A percentile compares a stretch with the other conserved stretches of the same genome.
Conservation (phyloP, 2,329 filamentous ascomycete genomes). For the Cordyceps militaris region DNA sequence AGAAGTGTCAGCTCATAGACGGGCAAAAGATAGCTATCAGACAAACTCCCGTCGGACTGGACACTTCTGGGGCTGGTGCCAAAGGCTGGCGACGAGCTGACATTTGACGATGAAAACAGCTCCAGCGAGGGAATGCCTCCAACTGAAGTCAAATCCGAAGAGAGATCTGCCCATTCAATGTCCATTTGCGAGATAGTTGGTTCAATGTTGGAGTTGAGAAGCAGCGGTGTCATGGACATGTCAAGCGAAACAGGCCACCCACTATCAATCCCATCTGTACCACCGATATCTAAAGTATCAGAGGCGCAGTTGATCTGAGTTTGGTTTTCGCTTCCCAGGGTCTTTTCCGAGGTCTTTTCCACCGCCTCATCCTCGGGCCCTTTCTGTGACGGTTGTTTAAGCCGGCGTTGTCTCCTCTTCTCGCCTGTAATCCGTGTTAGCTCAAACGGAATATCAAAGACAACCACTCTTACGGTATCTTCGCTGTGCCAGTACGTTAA, state of each 20-base stretch:
- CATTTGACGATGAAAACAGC: slow-evolving; percentile 2
- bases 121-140: neutral
- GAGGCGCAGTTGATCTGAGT: neutral
- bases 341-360: neutral
- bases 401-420: slow-evolving; percentile 25
- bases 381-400: slow-evolving; percentile 17
- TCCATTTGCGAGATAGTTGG: neutral
- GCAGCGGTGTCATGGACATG: slow-evolving; percentile 16
- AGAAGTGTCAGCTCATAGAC: slow-evolving; percentile 43
- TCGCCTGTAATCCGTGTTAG: slow-evolving; percentile 21
- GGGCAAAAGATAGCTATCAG: slow-evolving; percentile 43
- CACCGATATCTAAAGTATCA: neutral
- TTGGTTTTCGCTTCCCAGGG: neutral
- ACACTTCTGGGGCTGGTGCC: slow-evolving; percentile 15
- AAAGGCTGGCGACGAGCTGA: slow-evolving; percentile 17
- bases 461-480: slow-evolving; percentile 36
- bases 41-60: slow-evolving; percentile 23
- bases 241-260: slow-evolving; percentile 20
- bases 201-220: neutral
- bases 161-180: neutral
- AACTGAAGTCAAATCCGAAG: neutral
- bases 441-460: neutral
- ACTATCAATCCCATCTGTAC: slow-evolving; percentile 14
- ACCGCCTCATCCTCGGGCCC: neutral
- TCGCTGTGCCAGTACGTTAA: slow-evolving; percentile 48